These are phyloP conservation scores for Cyberlindnera maritima DNA, from an alignment of 805 yeast species.

Conservation along the genomic window DNA sequence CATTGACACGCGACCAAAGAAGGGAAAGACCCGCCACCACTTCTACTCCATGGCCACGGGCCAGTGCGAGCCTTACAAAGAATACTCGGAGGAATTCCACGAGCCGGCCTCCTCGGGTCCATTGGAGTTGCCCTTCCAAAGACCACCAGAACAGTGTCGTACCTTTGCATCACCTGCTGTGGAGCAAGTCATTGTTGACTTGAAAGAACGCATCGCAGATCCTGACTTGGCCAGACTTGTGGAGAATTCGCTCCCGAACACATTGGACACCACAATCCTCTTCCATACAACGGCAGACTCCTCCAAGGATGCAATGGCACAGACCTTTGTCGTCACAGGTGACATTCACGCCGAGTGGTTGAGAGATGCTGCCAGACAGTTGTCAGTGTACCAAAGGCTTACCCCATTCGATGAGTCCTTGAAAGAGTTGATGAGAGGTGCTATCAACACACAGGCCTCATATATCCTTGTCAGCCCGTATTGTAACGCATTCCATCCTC, in stretches of 20 bases:
- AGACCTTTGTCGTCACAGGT: conserved; percentile 83
- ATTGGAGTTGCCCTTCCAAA: conserved; percentile 61
- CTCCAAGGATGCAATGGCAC: conserved; percentile 34
- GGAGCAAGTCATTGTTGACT: conserved; percentile 54
- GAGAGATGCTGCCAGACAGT: conserved; percentile 81
- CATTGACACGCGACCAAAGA: conserved; percentile 5
- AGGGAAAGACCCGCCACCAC: conserved; percentile 13
- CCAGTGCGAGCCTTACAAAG: conserved; percentile 60
- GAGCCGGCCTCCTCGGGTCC: conserved; percentile 66
- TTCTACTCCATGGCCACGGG: conserved; percentile 14
- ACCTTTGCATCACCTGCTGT: conserved; percentile 65
- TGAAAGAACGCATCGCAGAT: conserved; percentile 48
- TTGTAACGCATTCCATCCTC: conserved; percentile 93
- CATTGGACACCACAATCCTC: conserved; percentile 80
- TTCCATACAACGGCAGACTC: conserved; percentile 47
- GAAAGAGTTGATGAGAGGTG: conserved; percentile 61
- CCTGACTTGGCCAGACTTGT: conserved; percentile 70
- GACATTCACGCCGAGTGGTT: conserved; percentile 95
- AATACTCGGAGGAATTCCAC: conserved; percentile 45
- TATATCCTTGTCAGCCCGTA: conserved; percentile 66
- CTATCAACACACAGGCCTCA: conserved; percentile 74
- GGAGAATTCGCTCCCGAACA: conserved; percentile 84
- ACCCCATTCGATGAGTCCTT: conserved; percentile 49
- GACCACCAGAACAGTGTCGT: conserved; percentile 71
- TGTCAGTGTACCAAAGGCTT: conserved; percentile 70